Conservation (phyloP, 495 filamentous ascomycete genomes). For the Penicillium salamii region DNA sequence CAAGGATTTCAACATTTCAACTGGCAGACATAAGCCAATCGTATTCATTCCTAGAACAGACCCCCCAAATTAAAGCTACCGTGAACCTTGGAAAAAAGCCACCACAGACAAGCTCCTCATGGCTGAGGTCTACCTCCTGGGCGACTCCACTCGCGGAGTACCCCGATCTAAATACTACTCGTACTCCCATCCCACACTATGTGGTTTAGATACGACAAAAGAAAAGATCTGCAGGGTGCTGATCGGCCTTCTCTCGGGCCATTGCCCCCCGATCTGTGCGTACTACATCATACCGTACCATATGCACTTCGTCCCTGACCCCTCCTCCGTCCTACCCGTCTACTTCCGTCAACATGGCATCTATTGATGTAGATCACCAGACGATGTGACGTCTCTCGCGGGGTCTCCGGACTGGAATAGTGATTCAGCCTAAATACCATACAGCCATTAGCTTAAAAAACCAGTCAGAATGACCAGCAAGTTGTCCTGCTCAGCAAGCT, state of each 20-base stretch:
- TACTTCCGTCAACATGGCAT: not conserved
- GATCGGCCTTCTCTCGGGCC: not conserved
- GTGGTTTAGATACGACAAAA: not conserved
- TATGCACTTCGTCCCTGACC: not conserved
- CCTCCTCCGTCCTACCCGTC: not conserved
- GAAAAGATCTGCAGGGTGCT: not conserved
- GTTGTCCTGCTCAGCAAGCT: no score
- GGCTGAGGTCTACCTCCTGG: not conserved
- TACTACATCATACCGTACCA: no score
- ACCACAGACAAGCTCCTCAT: not conserved
- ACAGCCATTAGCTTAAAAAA: not conserved
- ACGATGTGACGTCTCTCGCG: not conserved
- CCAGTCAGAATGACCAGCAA: not conserved
- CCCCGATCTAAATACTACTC: not conserved
- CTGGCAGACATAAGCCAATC: no score
- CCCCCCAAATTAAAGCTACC: no score
- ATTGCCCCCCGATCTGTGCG: constrained; percentile 1
- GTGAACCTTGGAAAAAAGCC: not conserved
- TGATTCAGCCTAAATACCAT: not conserved
- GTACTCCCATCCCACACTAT: not conserved
- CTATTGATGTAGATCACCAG: constrained; percentile 4
- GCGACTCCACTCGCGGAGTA: constrained; percentile 1
- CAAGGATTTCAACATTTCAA: no score
- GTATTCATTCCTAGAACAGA: no score
- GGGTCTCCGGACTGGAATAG: not conserved